Conservation (phyloP, 371 early-diverging fungal species). For the Apophysomyces trapeziformis region DNA sequence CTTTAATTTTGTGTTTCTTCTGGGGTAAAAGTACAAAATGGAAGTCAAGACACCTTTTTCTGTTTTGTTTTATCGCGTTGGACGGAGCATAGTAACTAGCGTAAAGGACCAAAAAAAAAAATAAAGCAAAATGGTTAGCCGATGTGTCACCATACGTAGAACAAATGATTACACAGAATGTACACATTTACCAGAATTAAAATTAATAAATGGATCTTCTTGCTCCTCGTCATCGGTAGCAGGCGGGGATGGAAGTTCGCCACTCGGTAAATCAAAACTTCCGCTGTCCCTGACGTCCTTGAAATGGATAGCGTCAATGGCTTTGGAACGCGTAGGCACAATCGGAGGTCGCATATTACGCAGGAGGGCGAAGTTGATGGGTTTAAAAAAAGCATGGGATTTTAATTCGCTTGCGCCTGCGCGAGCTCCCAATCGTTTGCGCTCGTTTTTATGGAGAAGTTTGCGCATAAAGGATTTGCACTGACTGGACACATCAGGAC, state of each 20-base stretch:
- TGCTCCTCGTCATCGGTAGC: constrained; percentile 42
- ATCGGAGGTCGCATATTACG: constrained; percentile 91
- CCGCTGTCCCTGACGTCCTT: constrained; percentile 60
- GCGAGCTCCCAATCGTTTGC: constrained; percentile 80
- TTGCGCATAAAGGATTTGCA: constrained; percentile 83
- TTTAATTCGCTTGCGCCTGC: constrained; percentile 96
- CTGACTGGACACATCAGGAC: constrained; percentile 34
- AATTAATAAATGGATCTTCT: constrained; percentile 62
- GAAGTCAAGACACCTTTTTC: neutral
- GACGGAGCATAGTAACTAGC: constrained; percentile 2
- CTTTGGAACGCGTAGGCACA: constrained; percentile 65
- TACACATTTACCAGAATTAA: constrained; percentile 59
- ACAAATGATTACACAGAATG: neutral
- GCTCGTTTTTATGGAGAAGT: constrained; percentile 85
- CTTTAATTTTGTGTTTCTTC: neutral
- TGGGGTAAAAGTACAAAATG: neutral
- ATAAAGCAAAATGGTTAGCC: neutral
- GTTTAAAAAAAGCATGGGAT: constrained; percentile 91
- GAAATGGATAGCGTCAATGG: constrained; percentile 64
- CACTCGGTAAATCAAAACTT: constrained; percentile 62
- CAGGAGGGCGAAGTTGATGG: constrained; percentile 90
- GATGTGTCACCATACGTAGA: neutral
- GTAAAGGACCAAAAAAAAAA: neutral
- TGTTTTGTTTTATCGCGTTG: neutral
- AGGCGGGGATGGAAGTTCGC: constrained; percentile 15